A percentile compares a stretch with the other conserved stretches of the same genome.
These are phyloP conservation scores for Aspergillus homomorphus DNA, from an alignment of 495 filamentous ascomycete species.

Conservation along the genomic window DNA sequence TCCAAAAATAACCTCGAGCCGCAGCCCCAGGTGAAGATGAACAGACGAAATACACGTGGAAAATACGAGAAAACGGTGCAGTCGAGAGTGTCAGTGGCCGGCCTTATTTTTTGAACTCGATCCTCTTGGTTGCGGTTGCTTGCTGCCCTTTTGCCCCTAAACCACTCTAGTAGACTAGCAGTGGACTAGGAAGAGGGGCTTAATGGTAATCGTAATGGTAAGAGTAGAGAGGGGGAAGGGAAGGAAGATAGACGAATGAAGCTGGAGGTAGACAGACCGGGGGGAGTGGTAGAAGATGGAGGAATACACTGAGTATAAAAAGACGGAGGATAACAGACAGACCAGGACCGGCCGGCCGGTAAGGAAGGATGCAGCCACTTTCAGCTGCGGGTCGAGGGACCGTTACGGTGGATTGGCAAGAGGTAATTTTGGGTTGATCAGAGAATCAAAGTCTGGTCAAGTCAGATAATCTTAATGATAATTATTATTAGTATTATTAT, in stretches of 20 bases:
- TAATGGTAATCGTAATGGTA: background rate
- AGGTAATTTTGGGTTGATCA: too few relatives aligned
- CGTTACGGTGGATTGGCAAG: background rate
- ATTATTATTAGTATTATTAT: slow-evolving; percentile 1
- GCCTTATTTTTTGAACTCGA: slow-evolving; percentile 11
- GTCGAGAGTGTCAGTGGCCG: slow-evolving; percentile 11
- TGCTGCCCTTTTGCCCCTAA: background rate
- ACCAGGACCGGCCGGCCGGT: slow-evolving; percentile 4
- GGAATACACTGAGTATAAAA: background rate
- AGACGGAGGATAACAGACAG: background rate
- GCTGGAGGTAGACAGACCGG: background rate
- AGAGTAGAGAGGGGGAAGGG: background rate
- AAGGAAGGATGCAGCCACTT: slow-evolving; percentile 1
- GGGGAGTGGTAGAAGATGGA: background rate
- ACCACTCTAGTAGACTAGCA: slow-evolving; percentile 3
- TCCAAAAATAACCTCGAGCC: slow-evolving; percentile 34
- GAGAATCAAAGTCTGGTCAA: background rate
- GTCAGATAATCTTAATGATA: slow-evolving; percentile 10
- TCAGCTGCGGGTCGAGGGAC: slow-evolving; percentile 4
- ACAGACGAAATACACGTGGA: slow-evolving; percentile 22
- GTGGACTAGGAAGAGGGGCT: background rate
- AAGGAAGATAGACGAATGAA: background rate
- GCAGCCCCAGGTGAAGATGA: slow-evolving; percentile 17
- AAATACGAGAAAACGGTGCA: slow-evolving; percentile 32
- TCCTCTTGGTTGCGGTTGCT: background rate